A percentile compares a stretch with the other conserved stretches of the same genome.
phyloP scores from a whole-genome alignment of 345 rosid genomes.

The Salix exigua region DNA sequence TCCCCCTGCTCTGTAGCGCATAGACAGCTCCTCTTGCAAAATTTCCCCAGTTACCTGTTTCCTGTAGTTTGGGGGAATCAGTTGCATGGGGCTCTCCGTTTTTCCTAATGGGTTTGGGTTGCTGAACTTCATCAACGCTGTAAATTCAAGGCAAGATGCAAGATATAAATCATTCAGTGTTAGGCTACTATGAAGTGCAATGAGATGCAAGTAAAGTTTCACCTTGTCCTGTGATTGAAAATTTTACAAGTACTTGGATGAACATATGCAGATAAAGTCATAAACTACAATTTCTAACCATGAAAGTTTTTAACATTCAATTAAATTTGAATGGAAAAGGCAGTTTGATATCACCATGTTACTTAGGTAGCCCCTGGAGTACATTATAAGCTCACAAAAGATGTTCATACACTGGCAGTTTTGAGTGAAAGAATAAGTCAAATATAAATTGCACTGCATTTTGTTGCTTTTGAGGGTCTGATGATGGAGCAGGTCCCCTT shows the following conservation, averaged over 20 bases:
- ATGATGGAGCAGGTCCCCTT: no score
- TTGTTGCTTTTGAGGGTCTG: no score
- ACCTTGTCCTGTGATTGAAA: not conserved
- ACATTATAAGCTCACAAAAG: no score
- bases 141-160: constrained; percentile 2
- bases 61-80: constrained; percentile 30
- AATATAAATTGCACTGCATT: no score
- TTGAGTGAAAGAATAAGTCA: no score
- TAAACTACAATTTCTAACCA: not conserved
- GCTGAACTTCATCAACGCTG: constrained; percentile 70
- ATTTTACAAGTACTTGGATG: not conserved
- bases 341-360: no score
- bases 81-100: constrained; percentile 27
- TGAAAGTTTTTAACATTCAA: not conserved
- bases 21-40: constrained; percentile 86
- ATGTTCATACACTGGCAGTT: no score
- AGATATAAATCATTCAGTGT: not conserved
- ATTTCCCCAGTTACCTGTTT: constrained; percentile 68
- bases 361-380: no score
- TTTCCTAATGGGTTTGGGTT: constrained; percentile 35
- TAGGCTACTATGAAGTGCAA: not conserved
- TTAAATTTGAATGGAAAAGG: no score
- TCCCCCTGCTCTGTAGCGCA: constrained; percentile 65
- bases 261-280: not conserved
- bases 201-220: not conserved